These are phyloP conservation scores for Volvox reticuliferus DNA, from an alignment of 139 green algal species.

Conservation along the genomic window DNA sequence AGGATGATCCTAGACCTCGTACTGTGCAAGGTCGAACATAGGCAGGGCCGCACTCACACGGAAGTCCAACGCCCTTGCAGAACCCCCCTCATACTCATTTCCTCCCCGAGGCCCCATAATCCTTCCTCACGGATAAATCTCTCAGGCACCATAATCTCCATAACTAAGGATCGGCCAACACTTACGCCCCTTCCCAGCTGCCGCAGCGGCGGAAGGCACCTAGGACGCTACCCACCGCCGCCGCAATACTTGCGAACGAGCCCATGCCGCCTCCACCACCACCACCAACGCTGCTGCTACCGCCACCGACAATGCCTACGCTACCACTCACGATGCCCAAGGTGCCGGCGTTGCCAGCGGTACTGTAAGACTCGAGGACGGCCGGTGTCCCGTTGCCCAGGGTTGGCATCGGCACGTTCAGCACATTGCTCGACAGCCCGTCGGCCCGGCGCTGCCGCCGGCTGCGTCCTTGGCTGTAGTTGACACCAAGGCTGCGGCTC, in stretches of 20 bases:
- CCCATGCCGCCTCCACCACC: neutral
- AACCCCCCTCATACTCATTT: too few relatives aligned
- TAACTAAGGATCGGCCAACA: too few relatives aligned
- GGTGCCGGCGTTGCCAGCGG: neutral
- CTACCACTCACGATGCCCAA: neutral
- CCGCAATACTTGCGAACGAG: conserved; percentile 11
- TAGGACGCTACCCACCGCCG: conserved; percentile 27
- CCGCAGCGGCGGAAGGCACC: conserved; percentile 32
- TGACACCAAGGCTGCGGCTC: neutral
- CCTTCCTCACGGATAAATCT: too few relatives aligned
- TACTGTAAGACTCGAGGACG: too few relatives aligned
- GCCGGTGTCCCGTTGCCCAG: too few relatives aligned
- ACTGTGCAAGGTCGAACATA: too few relatives aligned
- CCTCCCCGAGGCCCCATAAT: too few relatives aligned
- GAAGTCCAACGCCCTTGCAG: too few relatives aligned
- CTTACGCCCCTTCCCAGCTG: conserved; percentile 24
- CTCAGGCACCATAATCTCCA: too few relatives aligned
- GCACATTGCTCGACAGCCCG: neutral
- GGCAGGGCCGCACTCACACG: too few relatives aligned
- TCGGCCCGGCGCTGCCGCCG: neutral
- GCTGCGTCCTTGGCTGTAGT: neutral
- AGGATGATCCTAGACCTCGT: too few relatives aligned
- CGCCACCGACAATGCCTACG: neutral
- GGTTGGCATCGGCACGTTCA: neutral
- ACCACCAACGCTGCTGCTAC: neutral